Evolutionary conservation across 176 grass and related monocot genomes (phyloP).

Genomic region (Triticum dicoccoides): DNA sequence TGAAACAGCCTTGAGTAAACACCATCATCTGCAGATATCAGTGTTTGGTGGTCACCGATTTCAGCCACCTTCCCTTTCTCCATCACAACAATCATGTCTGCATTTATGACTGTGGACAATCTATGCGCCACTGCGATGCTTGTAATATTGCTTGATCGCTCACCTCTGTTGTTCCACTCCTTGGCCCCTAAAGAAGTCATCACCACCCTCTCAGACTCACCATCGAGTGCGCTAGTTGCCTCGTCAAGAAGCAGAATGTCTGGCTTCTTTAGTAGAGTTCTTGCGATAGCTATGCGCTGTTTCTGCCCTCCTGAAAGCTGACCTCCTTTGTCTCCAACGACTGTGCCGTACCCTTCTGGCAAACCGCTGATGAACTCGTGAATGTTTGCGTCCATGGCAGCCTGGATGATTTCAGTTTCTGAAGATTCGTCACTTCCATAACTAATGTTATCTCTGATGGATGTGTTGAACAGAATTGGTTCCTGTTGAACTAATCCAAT

Average conservation of each 20-base stretch:
- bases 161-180: conserved; percentile 12
- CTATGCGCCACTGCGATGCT: conserved; percentile 48
- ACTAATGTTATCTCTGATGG: conserved; percentile 52
- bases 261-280: conserved; percentile 42
- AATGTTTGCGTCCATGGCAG: conserved; percentile 44
- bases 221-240: conserved; percentile 53
- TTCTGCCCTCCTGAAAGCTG: conserved; percentile 55
- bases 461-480: conserved; percentile 51
- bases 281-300: conserved; percentile 48
- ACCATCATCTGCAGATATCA: conserved; percentile 21
- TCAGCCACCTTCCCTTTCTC: conserved; percentile 46
- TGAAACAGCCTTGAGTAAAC: conserved; percentile 47
- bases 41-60: conserved; percentile 29
- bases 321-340: conserved; percentile 46
- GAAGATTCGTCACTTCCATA: conserved; percentile 40
- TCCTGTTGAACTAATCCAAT: conserved; percentile 58
- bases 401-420: conserved; percentile 43
- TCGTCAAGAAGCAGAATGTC: conserved; percentile 52
- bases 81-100: conserved; percentile 49
- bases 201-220: conserved; percentile 42
- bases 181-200: conserved; percentile 30
- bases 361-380: conserved; percentile 52
- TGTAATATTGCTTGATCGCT: conserved; percentile 24
- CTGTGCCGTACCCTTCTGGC: conserved; percentile 44
- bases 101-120: conserved; percentile 40